A percentile compares a stretch with the other conserved stretches of the same genome.
phyloP scores from a whole-genome alignment of 2,329 filamentous ascomycete species.

The Verruconis gallopava region DNA sequence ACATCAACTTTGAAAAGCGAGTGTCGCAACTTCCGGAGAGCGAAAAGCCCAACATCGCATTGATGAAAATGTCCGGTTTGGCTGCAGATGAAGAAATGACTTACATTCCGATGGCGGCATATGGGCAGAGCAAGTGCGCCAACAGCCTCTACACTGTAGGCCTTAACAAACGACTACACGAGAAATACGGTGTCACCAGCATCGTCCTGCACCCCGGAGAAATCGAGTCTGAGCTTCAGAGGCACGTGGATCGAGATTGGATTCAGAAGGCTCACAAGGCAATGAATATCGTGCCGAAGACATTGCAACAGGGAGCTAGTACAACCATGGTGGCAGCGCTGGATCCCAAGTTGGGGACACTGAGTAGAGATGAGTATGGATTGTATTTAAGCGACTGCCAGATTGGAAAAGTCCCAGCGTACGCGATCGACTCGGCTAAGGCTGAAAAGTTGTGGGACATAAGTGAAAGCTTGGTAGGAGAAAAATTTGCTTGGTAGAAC shows the following conservation, averaged over 20 bases:
- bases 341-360: not conserved
- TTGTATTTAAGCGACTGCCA: not conserved
- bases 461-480: not conserved
- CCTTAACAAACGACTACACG: not conserved
- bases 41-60: not conserved
- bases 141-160: not conserved
- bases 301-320: not conserved
- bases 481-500: not conserved
- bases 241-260: not conserved
- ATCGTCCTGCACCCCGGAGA: slow-evolving; percentile 1
- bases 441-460: not conserved
- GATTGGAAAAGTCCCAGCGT: not conserved
- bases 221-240: not conserved
- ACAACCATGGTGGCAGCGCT: not conserved
- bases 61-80: not conserved
- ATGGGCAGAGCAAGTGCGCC: not conserved
- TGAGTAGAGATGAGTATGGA: not conserved
- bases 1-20: not conserved
- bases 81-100: not conserved
- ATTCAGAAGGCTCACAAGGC: not conserved
- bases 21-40: not conserved
- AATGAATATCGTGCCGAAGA: not conserved
- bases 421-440: not conserved
- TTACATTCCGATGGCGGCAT: not conserved
- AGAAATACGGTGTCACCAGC: not conserved